These are phyloP conservation scores for Picea glauca DNA, from an alignment of 75 land plant species.

Conservation along the genomic window DNA sequence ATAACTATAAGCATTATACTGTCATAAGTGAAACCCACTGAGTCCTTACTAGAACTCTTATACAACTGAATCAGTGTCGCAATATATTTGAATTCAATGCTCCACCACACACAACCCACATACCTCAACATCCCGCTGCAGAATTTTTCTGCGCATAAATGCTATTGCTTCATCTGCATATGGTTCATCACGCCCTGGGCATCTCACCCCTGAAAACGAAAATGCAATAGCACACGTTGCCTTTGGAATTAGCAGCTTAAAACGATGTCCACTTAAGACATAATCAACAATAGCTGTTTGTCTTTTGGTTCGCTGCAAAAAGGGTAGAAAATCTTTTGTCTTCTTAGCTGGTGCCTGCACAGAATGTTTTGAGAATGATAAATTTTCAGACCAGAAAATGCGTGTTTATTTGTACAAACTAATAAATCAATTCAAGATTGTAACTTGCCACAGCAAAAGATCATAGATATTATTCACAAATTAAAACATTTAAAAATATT, in stretches of 20 bases:
- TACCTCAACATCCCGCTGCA: constrained; percentile 99
- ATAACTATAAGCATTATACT: neutral
- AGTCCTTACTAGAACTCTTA: neutral
- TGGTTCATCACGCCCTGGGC: constrained; percentile 92
- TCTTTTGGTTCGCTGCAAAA: constrained; percentile 70
- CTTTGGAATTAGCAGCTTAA: constrained; percentile 82
- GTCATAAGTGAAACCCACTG: neutral
- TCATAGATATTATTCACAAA: constrained; percentile 14
- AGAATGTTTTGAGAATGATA: neutral
- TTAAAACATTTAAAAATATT: constrained; percentile 12
- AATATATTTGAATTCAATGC: neutral
- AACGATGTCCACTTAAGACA: constrained; percentile 96
- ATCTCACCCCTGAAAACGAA: constrained; percentile 92
- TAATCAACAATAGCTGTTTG: constrained; percentile 89
- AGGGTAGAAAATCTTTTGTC: constrained; percentile 83
- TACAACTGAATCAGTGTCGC: neutral
- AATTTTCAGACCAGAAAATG: neutral
- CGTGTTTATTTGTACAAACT: neutral
- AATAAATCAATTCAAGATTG: neutral
- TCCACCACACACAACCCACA: neutral
- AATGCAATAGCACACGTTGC: constrained; percentile 91
- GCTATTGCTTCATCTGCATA: constrained; percentile 94
- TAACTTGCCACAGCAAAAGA: neutral
- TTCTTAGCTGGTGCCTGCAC: constrained; percentile 61
- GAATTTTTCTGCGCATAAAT: constrained; percentile 85